Base-by-base conservation (phyloP, 306 rosid genomes). In the Lathyrus oleraceus region DNA sequence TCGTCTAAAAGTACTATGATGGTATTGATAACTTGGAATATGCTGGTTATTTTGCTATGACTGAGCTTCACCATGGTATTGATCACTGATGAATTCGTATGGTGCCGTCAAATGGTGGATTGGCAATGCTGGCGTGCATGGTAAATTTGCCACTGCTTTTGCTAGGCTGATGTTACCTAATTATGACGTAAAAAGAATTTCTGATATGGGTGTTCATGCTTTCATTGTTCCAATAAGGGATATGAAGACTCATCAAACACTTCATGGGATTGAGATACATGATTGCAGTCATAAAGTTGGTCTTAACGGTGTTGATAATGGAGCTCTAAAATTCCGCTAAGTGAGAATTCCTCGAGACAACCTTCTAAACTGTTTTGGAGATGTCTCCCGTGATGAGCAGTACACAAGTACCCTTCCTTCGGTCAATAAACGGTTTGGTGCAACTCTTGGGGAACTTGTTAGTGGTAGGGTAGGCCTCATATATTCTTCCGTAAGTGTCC, bases 91-190 rank as follows among this genome's bases (percentile, higher is more conserved):
- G 95, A 94, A 69, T 94, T 94, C 73, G 57, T 91, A 70, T 71
- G 99, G 99, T 67, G 97, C 99, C 72, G 88, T 94, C 79, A 94
- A 90, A 83, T 94, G 99, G 99, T 94, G 99, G 99, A 94, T 94
- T 71, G 99, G 99, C 16, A 94, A 94, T 79, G 99, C 99, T 52
- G 99, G 97, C 3, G 96, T 90, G 77, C 99, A 94, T 53, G 99
- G 99, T 47, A 94, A 94, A 80, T 87, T 94, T 79, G 96, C 99
- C 58, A 71, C 92, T 40, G 97, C 91, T 72, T 94, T 94, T 59
- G 97, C 99, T 10, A 86, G 87, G 84, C 75, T 94, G 75, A 49
- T 84, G 72, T 73, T 94, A 77, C 99, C 95, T 14, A 77, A 84
- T 56, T 84, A 85, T 75, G 89, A 84, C 57, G 15, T 75, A 21